Conservation (phyloP, 169 alveolate species). For the Eimeria necatrix region DNA sequence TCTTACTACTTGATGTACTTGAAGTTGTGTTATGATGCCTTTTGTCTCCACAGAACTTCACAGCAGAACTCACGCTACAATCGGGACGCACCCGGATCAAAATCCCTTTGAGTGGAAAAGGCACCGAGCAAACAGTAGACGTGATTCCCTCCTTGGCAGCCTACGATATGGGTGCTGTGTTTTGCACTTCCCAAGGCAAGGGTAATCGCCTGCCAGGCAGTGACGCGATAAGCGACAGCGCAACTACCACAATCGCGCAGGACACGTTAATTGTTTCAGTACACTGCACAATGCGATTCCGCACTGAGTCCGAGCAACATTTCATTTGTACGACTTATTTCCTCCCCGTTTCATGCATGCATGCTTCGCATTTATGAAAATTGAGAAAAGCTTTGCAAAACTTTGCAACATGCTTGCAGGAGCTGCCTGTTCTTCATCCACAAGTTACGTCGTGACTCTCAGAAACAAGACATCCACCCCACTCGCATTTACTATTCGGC, state of each 20-base stretch:
- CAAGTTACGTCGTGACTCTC: conserved; percentile 35
- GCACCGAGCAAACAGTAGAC: conserved; percentile 61
- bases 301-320: no score
- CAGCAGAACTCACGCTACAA: conserved; percentile 46
- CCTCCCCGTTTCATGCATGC: no score
- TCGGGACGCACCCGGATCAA: conserved; percentile 58
- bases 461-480: conserved; percentile 64
- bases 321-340: no score
- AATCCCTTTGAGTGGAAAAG: conserved; percentile 47
- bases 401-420: conserved; percentile 17
- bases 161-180: conserved; percentile 74
- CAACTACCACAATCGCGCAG: neutral
- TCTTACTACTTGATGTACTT: no score
- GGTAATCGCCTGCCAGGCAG: conserved; percentile 22
- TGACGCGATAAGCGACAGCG: neutral
- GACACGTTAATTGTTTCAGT: no score
- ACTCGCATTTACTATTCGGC: conserved; percentile 32
- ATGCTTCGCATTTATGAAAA: no score
- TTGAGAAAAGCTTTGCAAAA: neutral
- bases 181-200: conserved; percentile 55
- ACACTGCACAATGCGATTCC: no score
- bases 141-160: conserved; percentile 55
- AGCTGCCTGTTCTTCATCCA: conserved; percentile 20
- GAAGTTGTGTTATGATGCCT: no score
- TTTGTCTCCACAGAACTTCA: conserved; percentile 32